Conservation (phyloP, 2,329 filamentous ascomycete genomes). For the Karstenula rhodostoma region DNA sequence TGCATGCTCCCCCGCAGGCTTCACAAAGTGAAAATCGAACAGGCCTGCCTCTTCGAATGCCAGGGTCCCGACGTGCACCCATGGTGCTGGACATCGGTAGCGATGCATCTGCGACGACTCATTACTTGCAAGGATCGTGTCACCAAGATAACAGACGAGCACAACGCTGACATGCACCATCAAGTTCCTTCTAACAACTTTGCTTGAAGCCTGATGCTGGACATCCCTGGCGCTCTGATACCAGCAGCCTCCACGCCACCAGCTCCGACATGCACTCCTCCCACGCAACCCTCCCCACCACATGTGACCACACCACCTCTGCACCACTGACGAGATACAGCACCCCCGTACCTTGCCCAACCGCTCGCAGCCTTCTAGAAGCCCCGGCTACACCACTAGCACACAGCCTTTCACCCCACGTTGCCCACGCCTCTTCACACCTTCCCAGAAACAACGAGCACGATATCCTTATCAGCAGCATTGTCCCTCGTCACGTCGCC, state of each 20-base stretch:
- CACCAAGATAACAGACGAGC: not conserved
- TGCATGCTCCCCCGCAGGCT: not conserved
- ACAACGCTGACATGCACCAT: not conserved
- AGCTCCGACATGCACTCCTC: not conserved
- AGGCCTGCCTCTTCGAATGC: too few species aligned
- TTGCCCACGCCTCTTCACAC: constrained; percentile 10
- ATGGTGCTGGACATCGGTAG: constrained; percentile 11
- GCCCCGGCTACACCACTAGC: not conserved
- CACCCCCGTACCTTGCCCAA: not conserved
- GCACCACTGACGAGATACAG: not conserved
- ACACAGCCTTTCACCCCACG: not conserved
- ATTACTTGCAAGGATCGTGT: not conserved
- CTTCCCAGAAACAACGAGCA: constrained; percentile 30
- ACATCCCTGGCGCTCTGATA: not conserved
- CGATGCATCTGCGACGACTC: constrained; percentile 7
- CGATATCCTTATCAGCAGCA: constrained; percentile 30
- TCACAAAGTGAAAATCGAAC: not conserved
- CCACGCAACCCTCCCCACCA: not conserved
- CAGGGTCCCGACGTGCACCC: constrained; percentile 9
- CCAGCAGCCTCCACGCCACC: not conserved
- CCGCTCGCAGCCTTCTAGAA: not conserved
- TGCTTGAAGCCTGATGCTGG: not conserved
- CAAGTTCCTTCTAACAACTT: too few species aligned
- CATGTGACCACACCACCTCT: not conserved
- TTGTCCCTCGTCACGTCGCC: constrained; percentile 25